Evolutionary conservation across 2,329 filamentous ascomycete species (phyloP), one percentile per base, ranked within the genome.

Genomic region (Shiraia bambusicola): DNA sequence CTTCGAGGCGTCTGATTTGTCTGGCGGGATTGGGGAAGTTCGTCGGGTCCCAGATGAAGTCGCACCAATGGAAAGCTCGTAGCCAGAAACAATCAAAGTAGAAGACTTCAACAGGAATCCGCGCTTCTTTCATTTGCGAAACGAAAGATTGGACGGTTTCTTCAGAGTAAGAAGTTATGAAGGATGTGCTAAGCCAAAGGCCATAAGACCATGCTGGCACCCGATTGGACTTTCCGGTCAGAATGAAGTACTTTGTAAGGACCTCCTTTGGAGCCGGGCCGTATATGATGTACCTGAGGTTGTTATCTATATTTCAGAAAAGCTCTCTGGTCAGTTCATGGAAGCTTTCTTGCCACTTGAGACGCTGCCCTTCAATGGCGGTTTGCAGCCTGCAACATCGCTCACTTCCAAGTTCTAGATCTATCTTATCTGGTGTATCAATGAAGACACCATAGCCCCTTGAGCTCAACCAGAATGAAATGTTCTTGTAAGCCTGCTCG

Each of bases 81-180:
- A 88, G 82, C 84, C 84, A 88, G 75, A 87, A 88, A 65, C 82
- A 86, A 61, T 88, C 85, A 50, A 85, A 88, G 64, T 88, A 86
- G 66, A 88, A 88, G 3, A 87, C 83, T 27, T 84, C 80, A 2
- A 88, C 76, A 0, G 82, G 81, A 12, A 84, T 84, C 32, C 79
- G 76, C 2, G 82, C 77, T 34, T 78, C 72, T 47, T 76, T 77
- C 80, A 88, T 87, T 9, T 83, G 83, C 52, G 86, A 78, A 15
- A 88, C 75, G 65, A 88, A 88, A 8, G 75, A 74, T 32, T 74
- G 80, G 17, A 88, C 84, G 0, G 84, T 88, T 14, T 75, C 64
- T 65, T 88, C 84, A 49, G 86, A 82, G 59, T 88, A 88, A 49
- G 80, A 79, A 2, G 85, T 88, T 2, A 84, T 87, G 67, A 88